A percentile compares a stretch with the other conserved stretches of the same genome.
Conservation (phyloP, 164 flowering plant genomes). For the Protea cynaroides region DNA sequence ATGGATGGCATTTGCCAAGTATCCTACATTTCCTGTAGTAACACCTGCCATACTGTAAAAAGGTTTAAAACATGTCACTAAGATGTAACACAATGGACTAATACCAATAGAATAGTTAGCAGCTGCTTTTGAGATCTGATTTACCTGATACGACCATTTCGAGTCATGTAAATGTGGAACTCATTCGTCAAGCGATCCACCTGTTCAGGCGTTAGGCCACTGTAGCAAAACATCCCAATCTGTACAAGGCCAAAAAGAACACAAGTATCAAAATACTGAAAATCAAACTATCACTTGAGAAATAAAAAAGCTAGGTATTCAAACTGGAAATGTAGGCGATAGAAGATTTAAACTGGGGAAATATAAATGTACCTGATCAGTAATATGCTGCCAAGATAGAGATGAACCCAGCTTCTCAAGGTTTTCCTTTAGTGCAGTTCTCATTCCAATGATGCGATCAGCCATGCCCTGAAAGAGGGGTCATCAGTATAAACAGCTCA, state of each 20-base stretch:
- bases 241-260: slow-evolving; percentile 21
- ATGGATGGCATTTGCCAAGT: slow-evolving; percentile 88
- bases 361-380: slow-evolving; percentile 56
- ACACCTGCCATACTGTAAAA: slow-evolving; percentile 86
- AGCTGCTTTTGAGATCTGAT: neutral
- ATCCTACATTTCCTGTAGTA: slow-evolving; percentile 77
- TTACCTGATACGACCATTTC: slow-evolving; percentile 96
- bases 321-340: neutral
- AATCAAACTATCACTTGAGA: neutral
- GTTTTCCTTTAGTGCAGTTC: slow-evolving; percentile 65
- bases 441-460: slow-evolving; percentile 90
- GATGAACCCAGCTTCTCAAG: slow-evolving; percentile 83
- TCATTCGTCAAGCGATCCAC: slow-evolving; percentile 82
- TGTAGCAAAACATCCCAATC: slow-evolving; percentile 98
- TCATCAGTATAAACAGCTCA: too few relatives aligned
- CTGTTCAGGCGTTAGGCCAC: slow-evolving; percentile 93
- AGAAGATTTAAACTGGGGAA: neutral
- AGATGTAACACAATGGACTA: neutral
- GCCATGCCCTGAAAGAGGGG: slow-evolving; percentile 69
- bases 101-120: neutral
- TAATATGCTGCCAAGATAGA: slow-evolving; percentile 88
- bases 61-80: slow-evolving; percentile 7
- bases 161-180: slow-evolving; percentile 89
- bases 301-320: neutral
- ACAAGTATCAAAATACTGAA: neutral